Conservation (phyloP, 306 rosid species). For the Sicyos edulis region DNA sequence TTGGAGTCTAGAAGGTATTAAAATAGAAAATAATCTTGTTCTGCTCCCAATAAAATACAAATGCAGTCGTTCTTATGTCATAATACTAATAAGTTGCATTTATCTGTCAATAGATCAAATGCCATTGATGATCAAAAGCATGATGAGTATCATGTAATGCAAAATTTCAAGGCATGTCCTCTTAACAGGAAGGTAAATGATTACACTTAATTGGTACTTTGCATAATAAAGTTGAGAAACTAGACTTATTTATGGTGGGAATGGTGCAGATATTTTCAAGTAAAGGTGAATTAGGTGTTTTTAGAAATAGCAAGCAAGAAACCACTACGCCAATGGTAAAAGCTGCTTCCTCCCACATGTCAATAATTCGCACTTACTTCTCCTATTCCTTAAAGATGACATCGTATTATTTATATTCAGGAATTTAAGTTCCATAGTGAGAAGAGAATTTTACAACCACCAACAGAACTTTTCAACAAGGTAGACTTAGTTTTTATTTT, state of each 20-base stretch:
- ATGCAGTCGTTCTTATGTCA: neutral
- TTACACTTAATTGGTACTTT: neutral
- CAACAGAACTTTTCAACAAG: slow-evolving; percentile 84
- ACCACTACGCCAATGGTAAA: slow-evolving; percentile 72
- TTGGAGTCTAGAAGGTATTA: slow-evolving; percentile 56
- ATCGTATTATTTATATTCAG: slow-evolving; percentile 38
- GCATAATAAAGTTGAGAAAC: neutral
- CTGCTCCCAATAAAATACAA: neutral
- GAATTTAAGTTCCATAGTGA: slow-evolving; percentile 35
- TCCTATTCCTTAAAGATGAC: slow-evolving; percentile 20
- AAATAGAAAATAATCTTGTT: neutral
- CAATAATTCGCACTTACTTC: neutral
- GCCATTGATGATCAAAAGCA: slow-evolving; percentile 38
- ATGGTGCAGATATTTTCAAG: slow-evolving; percentile 65
- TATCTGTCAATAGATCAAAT: slow-evolving; percentile 47
- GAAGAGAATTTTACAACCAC: slow-evolving; percentile 13
- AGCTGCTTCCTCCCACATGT: slow-evolving; percentile 16
- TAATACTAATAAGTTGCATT: neutral
- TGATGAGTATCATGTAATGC: slow-evolving; percentile 37
- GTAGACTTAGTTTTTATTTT: slow-evolving; percentile 27
- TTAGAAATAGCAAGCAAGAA: slow-evolving; percentile 74
- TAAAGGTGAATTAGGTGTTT: slow-evolving; percentile 84
- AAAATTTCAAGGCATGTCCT: slow-evolving; percentile 67
- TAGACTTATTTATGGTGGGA: slow-evolving; percentile 14
- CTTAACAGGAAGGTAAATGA: slow-evolving; percentile 69